A percentile compares a stretch with the other conserved stretches of the same genome.
These are phyloP conservation scores for Pneumocystis sp. DNA, from an alignment of 1,139 yeast genomes.

Conservation along the genomic window DNA sequence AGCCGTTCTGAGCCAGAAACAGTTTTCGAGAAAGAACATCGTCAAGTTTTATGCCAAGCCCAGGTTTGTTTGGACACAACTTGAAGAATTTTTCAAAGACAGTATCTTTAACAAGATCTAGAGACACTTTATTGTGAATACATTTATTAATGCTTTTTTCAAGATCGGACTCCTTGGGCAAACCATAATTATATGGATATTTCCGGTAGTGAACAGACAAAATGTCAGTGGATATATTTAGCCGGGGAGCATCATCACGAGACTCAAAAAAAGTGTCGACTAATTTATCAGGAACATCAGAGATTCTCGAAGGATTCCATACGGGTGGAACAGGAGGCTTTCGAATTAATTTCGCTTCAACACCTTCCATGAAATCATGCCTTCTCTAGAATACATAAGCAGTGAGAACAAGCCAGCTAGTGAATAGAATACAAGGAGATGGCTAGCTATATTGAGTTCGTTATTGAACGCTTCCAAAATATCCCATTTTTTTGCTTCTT, in stretches of 20 bases:
- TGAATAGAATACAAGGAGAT: not conserved
- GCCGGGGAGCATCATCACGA: not conserved
- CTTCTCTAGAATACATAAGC: slow-evolving; percentile 38
- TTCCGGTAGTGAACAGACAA: not conserved
- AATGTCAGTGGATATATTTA: not conserved
- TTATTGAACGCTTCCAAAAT: slow-evolving; percentile 53
- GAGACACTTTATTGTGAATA: not conserved
- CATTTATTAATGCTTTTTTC: not conserved
- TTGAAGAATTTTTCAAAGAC: not conserved
- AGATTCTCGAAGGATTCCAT: not conserved
- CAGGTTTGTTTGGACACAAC: not conserved
- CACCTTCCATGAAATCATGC: slow-evolving; percentile 61
- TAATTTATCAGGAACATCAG: not conserved
- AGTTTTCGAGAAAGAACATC: not conserved
- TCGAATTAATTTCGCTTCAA: slow-evolving; percentile 47
- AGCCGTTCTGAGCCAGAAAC: not conserved
- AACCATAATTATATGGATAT: not conserved
- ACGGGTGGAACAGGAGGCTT: not conserved
- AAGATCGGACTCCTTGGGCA: not conserved
- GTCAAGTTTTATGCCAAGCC: not conserved
- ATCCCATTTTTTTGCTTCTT: slow-evolving; percentile 44
- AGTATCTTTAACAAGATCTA: not conserved
- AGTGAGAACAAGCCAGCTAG: not conserved
- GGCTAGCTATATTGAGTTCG: slow-evolving; percentile 66
- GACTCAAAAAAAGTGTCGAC: not conserved